Conservation (phyloP, 2,329 filamentous ascomycete species). For the Sphaceloma murrayae region DNA sequence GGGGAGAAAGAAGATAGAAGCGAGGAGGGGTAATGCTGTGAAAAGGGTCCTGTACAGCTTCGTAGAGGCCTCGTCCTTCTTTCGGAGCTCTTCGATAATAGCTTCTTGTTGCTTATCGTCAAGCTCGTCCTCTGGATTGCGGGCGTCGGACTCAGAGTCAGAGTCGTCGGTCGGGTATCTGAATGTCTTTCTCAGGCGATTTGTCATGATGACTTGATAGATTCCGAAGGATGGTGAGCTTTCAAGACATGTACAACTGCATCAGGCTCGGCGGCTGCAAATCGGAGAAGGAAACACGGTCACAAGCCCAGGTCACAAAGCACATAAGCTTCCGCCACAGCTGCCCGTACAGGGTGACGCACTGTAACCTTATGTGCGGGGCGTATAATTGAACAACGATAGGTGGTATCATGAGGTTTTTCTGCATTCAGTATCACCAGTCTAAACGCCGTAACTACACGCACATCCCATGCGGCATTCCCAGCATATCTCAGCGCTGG, state of each 20-base stretch:
- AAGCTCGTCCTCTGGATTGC: slow-evolving; percentile 47
- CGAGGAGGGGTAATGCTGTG: slow-evolving; percentile 49
- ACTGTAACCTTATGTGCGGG: too few relatives aligned
- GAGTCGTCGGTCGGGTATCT: slow-evolving; percentile 57
- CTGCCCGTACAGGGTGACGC: too few relatives aligned
- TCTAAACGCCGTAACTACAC: slow-evolving; percentile 15
- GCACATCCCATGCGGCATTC: slow-evolving; percentile 16
- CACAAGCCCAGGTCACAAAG: background rate
- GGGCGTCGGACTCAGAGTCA: slow-evolving; percentile 44
- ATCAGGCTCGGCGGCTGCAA: too few relatives aligned
- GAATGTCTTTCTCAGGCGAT: slow-evolving; percentile 68
- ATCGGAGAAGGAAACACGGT: too few relatives aligned
- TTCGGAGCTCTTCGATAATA: slow-evolving; percentile 48
- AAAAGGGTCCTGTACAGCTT: slow-evolving; percentile 38
- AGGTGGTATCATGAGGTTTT: slow-evolving; percentile 4
- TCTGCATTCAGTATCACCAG: slow-evolving; percentile 11
- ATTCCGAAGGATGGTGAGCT: background rate
- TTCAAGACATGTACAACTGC: too few relatives aligned
- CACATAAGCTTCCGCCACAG: background rate
- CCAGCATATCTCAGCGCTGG: slow-evolving; percentile 16
- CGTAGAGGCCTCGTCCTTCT: slow-evolving; percentile 40
- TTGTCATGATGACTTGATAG: slow-evolving; percentile 33
- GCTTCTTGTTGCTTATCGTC: slow-evolving; percentile 69
- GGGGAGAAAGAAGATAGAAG: slow-evolving; percentile 47
- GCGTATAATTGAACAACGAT: background rate